Base-by-base conservation (phyloP, 2,329 filamentous ascomycete genomes). In the Mycosphaerelloides madeirae region DNA sequence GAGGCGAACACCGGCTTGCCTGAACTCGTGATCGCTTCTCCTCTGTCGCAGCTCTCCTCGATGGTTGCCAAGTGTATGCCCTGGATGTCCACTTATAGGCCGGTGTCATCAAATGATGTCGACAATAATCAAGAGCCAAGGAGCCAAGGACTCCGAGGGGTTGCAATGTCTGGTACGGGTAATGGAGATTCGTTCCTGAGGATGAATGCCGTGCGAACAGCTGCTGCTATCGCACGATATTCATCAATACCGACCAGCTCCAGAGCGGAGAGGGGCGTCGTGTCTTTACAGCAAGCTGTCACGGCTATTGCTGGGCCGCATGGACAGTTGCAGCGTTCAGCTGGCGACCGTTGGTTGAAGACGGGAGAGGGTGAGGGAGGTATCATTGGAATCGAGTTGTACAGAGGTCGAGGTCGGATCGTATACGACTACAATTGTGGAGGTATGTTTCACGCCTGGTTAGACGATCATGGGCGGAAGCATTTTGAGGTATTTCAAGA, bases 101-200 rank as follows among this genome's bases (percentile, higher is more conserved):
- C n/a, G n/a, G n/a, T n/a, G n/a, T n/a, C n/a, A n/a, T n/a, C n/a
- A n/a, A n/a, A n/a, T n/a, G n/a, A n/a, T n/a, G n/a, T n/a, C n/a
- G n/a, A n/a, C n/a, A 52, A 14, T n/a, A 52, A 25, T 25, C 9
- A 5, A 9, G 9, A 25, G 22, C 22, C 9, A 9, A 25, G 22
- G 9, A 25, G 22, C 6, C 6, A 25, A 22, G 20, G 39, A 8
- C 36, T 53, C 22, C 49, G 57, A 36, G 60, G 54, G n/a, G 54
- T 60, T 4, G 56, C 62, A 60, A 56, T 63, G 35, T 59, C 57
- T 13, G 60, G 60, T 13, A 63, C 60, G 0, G 90, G 89, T 0
- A 95, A 95, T 56, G 89, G 90, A 0, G 89, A 95, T 66, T 87
- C 85, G 0, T 95, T 95, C 63, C 73, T 95, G 13, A 81, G 87